Base-by-base conservation (phyloP, 2,329 filamentous ascomycete species). In the Fusarium praegraminearum region DNA sequence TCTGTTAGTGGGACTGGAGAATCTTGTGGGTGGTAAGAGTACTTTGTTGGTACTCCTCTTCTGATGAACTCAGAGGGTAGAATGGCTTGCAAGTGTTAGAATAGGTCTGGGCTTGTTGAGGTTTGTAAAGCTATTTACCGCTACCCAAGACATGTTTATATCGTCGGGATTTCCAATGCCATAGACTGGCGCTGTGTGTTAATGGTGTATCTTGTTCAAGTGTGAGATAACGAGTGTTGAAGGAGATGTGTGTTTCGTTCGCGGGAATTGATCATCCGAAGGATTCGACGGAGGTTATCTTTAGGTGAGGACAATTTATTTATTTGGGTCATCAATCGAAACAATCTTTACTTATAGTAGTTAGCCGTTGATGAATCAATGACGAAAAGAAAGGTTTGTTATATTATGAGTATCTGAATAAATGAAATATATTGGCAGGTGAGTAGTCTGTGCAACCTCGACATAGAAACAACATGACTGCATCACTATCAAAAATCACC, bases 21-120 rank as follows among this genome's bases (percentile, higher is more conserved):
- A 5, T 11, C 30, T 30, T 30, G 6, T 11, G 7, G 0, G 0
- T 30, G 15, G 5, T 11, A 7, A 15, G n/a, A 1, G 1, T 20
- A 45, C 43, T 4, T 3, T 30, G 1, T 45, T 2, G n/a, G 18
- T 45, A 45, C 3, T 5, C 9, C 2, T 8, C 11, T 2, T n/a
- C 11, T 13, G 18, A 15, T n/a, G 1, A 11, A 13, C 11, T 5
- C 1, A 45, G 18, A 20, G 11, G 7, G 11, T 30, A 30, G 11
- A 45, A 30, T 3, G n/a, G 24, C 26, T 45, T 6, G 26, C 6
- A 2, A 4, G 7, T 45, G 7, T 30, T 3, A 45, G 26, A 20
- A 11, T 6, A 38, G 6, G 3, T 3, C 7, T 11, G 12, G 11
- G 7, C 11, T 20, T 7, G 2, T 20, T 38, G 3, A 2, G 7